Percentiles rank a stretch among this genome's conserved stretches.
phyloP scores from a whole-genome alignment of 768 basidiomycete species.

The Pleurotus pulmonarius region DNA sequence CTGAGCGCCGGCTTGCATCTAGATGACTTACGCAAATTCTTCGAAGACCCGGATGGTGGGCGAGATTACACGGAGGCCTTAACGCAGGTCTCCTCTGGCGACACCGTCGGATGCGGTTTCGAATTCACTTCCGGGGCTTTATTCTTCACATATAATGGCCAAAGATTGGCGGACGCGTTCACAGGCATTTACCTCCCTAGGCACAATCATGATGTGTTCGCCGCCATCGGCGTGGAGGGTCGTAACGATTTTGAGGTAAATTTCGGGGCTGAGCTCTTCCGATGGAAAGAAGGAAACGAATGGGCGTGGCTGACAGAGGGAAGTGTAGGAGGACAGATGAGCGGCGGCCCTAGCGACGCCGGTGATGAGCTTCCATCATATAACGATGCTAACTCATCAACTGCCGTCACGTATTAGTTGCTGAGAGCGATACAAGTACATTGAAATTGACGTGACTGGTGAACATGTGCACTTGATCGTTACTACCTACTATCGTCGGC shows the following conservation, averaged over 20 bases:
- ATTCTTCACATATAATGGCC: slow-evolving; percentile 67
- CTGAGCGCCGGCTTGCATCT: slow-evolving; percentile 63
- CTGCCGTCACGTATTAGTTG: no score
- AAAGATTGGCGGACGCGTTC: slow-evolving; percentile 53
- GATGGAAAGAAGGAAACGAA: slow-evolving; percentile 63
- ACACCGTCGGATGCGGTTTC: slow-evolving; percentile 63
- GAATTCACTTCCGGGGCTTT: slow-evolving; percentile 46
- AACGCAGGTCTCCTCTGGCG: slow-evolving; percentile 34
- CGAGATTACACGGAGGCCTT: slow-evolving; percentile 44
- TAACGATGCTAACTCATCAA: not conserved
- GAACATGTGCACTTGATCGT: not conserved
- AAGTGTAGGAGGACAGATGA: slow-evolving; percentile 53
- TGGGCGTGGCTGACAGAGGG: slow-evolving; percentile 64
- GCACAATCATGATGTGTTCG: slow-evolving; percentile 52
- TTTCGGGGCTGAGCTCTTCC: slow-evolving; percentile 58
- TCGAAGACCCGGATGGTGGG: slow-evolving; percentile 63
- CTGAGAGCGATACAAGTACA: no score
- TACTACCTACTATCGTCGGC: not conserved
- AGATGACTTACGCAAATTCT: slow-evolving; percentile 73
- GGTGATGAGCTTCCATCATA: slow-evolving; percentile 50
- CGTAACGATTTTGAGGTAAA: slow-evolving; percentile 55
- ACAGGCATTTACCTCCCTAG: slow-evolving; percentile 55
- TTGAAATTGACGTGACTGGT: not conserved
- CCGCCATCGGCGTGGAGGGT: slow-evolving; percentile 58
- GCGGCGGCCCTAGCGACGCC: slow-evolving; percentile 22